Percentiles rank a stretch among this genome's conserved stretches.
phyloP scores from a whole-genome alignment of 164 flowering plant species.

The Warburgia ugandensis region DNA sequence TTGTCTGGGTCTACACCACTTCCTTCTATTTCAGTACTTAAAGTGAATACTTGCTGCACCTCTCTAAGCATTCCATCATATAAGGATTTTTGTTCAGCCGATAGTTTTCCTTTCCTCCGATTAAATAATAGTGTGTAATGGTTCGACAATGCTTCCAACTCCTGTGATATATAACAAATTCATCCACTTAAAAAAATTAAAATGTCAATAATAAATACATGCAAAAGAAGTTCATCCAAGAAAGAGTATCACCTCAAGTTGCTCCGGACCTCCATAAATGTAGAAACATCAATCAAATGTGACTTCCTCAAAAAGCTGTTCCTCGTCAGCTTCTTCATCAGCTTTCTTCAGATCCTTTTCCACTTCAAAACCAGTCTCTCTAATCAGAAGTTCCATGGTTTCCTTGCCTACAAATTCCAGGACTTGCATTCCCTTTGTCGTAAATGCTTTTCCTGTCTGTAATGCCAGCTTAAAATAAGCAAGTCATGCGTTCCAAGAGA shows the following conservation, averaged over 20 bases:
- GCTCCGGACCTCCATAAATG: conserved; percentile 98
- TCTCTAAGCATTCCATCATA: conserved; percentile 79
- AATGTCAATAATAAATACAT: neutral
- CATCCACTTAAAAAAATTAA: conserved; percentile 5
- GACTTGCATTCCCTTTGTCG: conserved; percentile 87
- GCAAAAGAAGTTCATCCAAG: neutral
- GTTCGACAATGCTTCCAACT: conserved; percentile 87
- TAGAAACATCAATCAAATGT: conserved; percentile 94
- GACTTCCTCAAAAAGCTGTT: conserved; percentile 72
- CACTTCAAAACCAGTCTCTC: conserved; percentile 78
- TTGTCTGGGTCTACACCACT: conserved; percentile 43
- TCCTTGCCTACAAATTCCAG: conserved; percentile 91
- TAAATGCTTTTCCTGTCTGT: conserved; percentile 91
- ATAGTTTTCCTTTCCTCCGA: conserved; percentile 74
- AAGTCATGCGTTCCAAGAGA: conserved; percentile 8
- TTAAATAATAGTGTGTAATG: conserved; percentile 76
- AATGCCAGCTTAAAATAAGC: neutral
- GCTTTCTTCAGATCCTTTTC: conserved; percentile 40
- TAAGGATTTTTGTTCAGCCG: conserved; percentile 64
- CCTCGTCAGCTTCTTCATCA: conserved; percentile 40
- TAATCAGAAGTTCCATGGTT: conserved; percentile 82
- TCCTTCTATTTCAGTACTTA: conserved; percentile 50
- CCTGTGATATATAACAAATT: conserved; percentile 37
- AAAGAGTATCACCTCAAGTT: conserved; percentile 65
- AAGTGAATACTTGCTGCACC: conserved; percentile 66